These are phyloP conservation scores for Xylariaceae sp. DNA, from an alignment of 2,329 filamentous ascomycete genomes.

Conservation along the genomic window DNA sequence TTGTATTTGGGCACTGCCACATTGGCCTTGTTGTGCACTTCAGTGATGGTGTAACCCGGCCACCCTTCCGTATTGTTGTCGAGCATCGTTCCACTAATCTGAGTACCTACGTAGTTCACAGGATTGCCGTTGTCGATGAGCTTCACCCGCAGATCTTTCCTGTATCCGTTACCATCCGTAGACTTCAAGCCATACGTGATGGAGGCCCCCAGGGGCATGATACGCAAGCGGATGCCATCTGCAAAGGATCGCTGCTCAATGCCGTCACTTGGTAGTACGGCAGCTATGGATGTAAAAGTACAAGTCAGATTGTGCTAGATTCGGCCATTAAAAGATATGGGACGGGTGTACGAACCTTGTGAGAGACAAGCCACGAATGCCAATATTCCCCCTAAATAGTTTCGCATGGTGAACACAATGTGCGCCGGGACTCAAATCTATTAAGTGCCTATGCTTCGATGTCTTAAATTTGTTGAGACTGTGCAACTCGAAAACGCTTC, in stretches of 20 bases:
- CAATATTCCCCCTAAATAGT: too few species aligned
- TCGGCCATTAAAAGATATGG: too few species aligned
- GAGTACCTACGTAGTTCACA: conserved; percentile 37
- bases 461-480: too few species aligned
- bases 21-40: conserved; percentile 31
- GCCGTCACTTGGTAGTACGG: too few species aligned
- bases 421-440: too few species aligned
- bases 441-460: too few species aligned
- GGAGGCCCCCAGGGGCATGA: conserved; percentile 38
- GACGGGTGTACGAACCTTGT: too few species aligned
- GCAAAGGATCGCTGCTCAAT: conserved; percentile 11
- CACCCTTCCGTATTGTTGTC: conserved; percentile 37
- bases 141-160: conserved; percentile 32
- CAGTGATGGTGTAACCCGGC: conserved; percentile 32
- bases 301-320: too few species aligned
- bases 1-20: conserved; percentile 23
- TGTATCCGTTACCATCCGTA: conserved; percentile 34
- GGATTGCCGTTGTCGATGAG: conserved; percentile 29
- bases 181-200: conserved; percentile 35
- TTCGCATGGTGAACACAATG: too few species aligned
- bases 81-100: conserved; percentile 32
- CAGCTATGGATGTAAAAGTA: too few species aligned
- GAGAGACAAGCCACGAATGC: too few species aligned
- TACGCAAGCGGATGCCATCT: conserved; percentile 24
- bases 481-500: too few species aligned